phyloP scores from a whole-genome alignment of 805 yeast species.

The Yarrowia porcina region DNA sequence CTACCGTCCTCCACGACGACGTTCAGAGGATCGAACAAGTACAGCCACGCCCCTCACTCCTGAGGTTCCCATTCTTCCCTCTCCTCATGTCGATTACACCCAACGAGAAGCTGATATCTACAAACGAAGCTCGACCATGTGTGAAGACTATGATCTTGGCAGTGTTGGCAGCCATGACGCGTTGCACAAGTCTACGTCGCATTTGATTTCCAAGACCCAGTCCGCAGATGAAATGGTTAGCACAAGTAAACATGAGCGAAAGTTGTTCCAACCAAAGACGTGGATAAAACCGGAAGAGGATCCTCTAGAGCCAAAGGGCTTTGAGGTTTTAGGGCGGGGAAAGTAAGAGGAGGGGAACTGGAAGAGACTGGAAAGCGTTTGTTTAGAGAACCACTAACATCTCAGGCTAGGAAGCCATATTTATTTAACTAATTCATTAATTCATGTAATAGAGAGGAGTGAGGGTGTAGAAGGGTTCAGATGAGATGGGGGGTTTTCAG shows the following conservation, averaged over 20 bases:
- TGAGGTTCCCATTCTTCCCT: constrained; percentile 33
- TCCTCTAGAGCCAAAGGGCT: constrained; percentile 32
- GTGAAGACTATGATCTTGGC: not conserved
- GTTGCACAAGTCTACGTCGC: not conserved
- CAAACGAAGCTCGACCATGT: constrained; percentile 13
- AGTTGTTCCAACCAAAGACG: constrained; percentile 5
- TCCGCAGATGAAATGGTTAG: not conserved
- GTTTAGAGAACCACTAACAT: not conserved
- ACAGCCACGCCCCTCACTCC: constrained; percentile 31
- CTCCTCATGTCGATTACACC: constrained; percentile 30
- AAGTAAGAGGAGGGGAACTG: not conserved
- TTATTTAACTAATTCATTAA: no score
- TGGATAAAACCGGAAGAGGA: constrained; percentile 15
- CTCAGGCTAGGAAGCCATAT: not conserved
- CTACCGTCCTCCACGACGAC: constrained; percentile 34
- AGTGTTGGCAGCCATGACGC: not conserved
- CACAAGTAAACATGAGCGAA: not conserved
- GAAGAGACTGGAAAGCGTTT: no score
- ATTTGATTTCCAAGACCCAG: not conserved
- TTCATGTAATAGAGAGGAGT: no score
- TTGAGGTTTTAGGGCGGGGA: constrained; percentile 31
- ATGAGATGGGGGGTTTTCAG: no score
- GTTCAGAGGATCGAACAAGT: constrained; percentile 28
- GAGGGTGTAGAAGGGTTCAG: no score
- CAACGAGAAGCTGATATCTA: constrained; percentile 29